These are phyloP conservation scores for Lodderomyces orthopsilosis DNA, from an alignment of 1,139 yeast species.

Conservation along the genomic window DNA sequence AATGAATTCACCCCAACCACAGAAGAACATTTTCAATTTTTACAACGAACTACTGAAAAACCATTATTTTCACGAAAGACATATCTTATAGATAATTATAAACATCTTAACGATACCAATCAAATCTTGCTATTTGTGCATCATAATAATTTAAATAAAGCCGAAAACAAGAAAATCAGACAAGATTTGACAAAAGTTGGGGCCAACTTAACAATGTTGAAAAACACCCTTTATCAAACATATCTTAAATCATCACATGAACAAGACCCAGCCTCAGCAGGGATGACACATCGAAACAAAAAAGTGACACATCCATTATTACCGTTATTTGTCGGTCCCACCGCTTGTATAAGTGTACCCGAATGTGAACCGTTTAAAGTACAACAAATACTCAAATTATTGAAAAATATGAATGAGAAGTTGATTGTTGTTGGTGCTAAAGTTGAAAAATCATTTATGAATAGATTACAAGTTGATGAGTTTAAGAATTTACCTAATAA, in stretches of 20 bases:
- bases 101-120: constrained; percentile 62
- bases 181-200: constrained; percentile 58
- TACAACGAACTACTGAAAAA: constrained; percentile 45
- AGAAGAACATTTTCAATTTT: constrained; percentile 10
- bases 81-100: constrained; percentile 74
- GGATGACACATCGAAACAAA: constrained; percentile 46
- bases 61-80: constrained; percentile 71
- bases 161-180: constrained; percentile 65
- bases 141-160: constrained; percentile 73
- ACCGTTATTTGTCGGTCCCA: constrained; percentile 76
- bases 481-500: constrained; percentile 75
- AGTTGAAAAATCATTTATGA: constrained; percentile 59
- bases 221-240: constrained; percentile 60
- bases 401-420: constrained; percentile 67
- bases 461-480: constrained; percentile 50
- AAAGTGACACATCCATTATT: constrained; percentile 59
- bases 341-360: constrained; percentile 73
- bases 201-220: constrained; percentile 65
- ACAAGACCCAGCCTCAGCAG: constrained; percentile 71
- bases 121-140: constrained; percentile 75
- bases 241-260: constrained; percentile 70
- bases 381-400: constrained; percentile 54
- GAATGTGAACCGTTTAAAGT: constrained; percentile 70
- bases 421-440: constrained; percentile 83
- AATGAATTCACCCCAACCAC: constrained; percentile 9